Percentiles rank a stretch among this genome's conserved stretches.
Conservation (phyloP, 1,284 basidiomycete genomes). For the Boletellus dicymbophilus region DNA sequence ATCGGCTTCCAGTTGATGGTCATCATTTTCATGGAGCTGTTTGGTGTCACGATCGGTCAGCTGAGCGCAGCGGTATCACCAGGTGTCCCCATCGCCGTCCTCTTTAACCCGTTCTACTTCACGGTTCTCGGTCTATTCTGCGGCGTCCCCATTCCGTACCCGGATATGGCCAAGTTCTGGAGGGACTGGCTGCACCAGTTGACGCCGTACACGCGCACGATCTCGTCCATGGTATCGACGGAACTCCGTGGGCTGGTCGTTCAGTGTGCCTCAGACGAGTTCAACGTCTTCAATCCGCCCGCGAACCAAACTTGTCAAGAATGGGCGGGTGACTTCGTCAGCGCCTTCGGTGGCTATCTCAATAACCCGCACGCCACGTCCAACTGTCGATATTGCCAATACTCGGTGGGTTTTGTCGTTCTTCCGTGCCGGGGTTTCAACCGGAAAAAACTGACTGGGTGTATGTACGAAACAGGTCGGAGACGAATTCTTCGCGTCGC, state of each 20-base stretch:
- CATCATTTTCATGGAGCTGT: slow-evolving; percentile 72
- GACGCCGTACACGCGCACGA: slow-evolving; percentile 70
- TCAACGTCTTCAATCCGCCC: slow-evolving; percentile 70
- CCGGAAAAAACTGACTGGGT: neutral
- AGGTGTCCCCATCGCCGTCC: slow-evolving; percentile 72
- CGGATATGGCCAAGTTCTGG: slow-evolving; percentile 73
- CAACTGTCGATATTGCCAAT: slow-evolving; percentile 77
- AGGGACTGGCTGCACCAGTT: slow-evolving; percentile 74
- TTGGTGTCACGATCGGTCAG: slow-evolving; percentile 79
- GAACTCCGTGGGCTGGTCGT: slow-evolving; percentile 79
- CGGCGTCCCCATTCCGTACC: slow-evolving; percentile 81
- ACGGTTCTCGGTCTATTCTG: slow-evolving; percentile 74
- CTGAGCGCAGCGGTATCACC: slow-evolving; percentile 78
- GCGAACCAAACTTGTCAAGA: slow-evolving; percentile 70
- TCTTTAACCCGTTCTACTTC: slow-evolving; percentile 80
- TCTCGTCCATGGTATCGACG: slow-evolving; percentile 76
- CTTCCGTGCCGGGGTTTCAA: neutral
- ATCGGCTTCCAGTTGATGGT: slow-evolving; percentile 79
- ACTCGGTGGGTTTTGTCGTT: slow-evolving; percentile 34
- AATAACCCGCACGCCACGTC: slow-evolving; percentile 65
- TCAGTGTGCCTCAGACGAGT: slow-evolving; percentile 68
- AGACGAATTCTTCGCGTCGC: slow-evolving; percentile 68
- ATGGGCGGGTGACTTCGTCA: slow-evolving; percentile 73
- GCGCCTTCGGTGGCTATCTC: slow-evolving; percentile 74
- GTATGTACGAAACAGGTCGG: slow-evolving; percentile 52